These are phyloP conservation scores for Beauveria caledonica DNA, from an alignment of 2,329 filamentous ascomycete genomes.

Conservation along the genomic window DNA sequence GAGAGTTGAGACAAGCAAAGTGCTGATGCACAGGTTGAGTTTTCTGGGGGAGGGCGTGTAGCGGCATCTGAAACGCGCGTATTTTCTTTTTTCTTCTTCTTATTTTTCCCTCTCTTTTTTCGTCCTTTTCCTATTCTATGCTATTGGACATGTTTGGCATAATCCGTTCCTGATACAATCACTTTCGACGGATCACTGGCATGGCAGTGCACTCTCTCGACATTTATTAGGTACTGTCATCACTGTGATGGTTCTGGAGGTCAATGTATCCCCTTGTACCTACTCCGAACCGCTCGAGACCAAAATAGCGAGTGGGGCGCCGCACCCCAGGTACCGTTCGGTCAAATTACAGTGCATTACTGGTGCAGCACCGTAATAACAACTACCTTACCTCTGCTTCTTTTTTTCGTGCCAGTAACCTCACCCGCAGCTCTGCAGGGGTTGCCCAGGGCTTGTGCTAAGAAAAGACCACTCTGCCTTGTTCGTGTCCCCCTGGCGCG, in stretches of 20 bases:
- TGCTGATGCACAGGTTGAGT: conserved; percentile 17
- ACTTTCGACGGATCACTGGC: no score
- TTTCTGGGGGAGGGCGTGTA: background rate
- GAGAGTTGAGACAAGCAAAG: conserved; percentile 21
- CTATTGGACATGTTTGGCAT: no score
- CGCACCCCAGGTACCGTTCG: conserved; percentile 5
- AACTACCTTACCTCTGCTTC: background rate
- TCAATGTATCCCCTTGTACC: no score
- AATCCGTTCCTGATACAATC: no score
- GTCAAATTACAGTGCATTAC: conserved; percentile 9
- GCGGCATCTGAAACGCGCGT: background rate
- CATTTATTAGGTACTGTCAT: no score
- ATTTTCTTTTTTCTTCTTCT: background rate
- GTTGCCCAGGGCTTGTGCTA: background rate
- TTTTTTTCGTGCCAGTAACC: no score
- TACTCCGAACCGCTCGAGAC: background rate
- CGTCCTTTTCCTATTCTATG: no score
- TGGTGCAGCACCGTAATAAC: background rate
- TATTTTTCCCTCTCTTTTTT: background rate
- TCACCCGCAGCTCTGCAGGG: background rate
- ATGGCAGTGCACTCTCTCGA: no score
- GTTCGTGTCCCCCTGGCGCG: background rate
- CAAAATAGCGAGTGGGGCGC: conserved; percentile 6
- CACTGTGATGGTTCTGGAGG: no score
- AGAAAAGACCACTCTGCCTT: background rate